Evolutionary conservation across 1,284 basidiomycete species (phyloP), one percentile per base, ranked within the genome.

Genomic region (Boletellus deceptivus): DNA sequence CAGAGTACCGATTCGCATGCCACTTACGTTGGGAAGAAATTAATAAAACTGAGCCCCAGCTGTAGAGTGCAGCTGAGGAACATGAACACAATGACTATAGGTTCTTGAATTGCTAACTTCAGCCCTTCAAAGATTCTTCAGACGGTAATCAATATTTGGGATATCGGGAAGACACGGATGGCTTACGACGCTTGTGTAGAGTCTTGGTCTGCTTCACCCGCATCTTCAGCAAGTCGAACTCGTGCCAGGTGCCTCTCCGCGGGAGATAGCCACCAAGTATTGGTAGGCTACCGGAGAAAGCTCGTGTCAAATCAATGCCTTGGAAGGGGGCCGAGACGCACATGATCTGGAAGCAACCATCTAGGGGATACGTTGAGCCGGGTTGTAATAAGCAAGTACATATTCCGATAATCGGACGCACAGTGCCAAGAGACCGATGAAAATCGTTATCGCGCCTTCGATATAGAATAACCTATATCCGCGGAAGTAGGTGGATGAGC

Each of bases 201-300:
- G 59, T 86, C 84, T 54, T 78, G 69, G 55, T 87, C 84, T 0
- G 82, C 81, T 67, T 86, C 85, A 2, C 86, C 86, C n/a, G 79
- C 82, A 62, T 91, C 88, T 63, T 90, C 87, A 0, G 84, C 77
- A 29, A 91, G 75, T 7, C 89, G 80, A 1, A 81, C 79, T 61
- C 86, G 84, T 2, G 89, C 89, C 7, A 91, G 75, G 17, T 77
- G 76, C 22, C 76, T 74, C 59, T 91, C 84, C 9, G 73, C 72
- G 0, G 72, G 67, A 20, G 74, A 71, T 55, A 91, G 70, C 75
- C 87, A 88, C 33, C 75, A 73, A 1, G 88, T 88, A 61, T 89
- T 90, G 46, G 78, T 61, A 2, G 82, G 82, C 82, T 85, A 38
- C 31, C 14, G 5, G 18, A 24, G 18, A 5, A 31, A 17, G n/a